phyloP scores from a whole-genome alignment of 2,329 filamentous ascomycete genomes.

The Akanthomyces muscarius region DNA sequence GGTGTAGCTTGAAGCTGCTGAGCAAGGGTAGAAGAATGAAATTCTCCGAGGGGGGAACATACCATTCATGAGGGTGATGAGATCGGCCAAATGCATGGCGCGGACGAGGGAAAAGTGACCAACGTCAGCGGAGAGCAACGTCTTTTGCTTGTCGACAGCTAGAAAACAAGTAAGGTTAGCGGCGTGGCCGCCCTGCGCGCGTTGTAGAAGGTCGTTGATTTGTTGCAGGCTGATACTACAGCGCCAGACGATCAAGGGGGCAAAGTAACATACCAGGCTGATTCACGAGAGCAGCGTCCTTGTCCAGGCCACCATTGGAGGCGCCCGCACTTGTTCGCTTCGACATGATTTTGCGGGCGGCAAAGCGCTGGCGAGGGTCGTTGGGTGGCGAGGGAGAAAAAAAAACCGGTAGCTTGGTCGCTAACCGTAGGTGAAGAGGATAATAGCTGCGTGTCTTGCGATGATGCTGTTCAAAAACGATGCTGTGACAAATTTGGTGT shows the following conservation, averaged over 20 bases:
- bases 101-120: constrained; percentile 69
- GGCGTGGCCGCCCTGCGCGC: not conserved
- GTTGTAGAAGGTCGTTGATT: not conserved
- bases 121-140: constrained; percentile 63
- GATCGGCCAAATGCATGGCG: constrained; percentile 73
- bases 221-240: not conserved
- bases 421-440: too few species aligned
- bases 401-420: too few species aligned
- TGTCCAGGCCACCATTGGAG: constrained; percentile 25
- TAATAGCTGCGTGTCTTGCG: too few species aligned
- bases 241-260: not conserved
- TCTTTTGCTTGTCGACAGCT: constrained; percentile 73
- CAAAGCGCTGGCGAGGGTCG: not conserved
- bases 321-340: constrained; percentile 48
- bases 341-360: constrained; percentile 48
- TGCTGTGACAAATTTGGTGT: too few species aligned
- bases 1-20: not conserved
- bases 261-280: constrained; percentile 32
- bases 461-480: not conserved
- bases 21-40: too few species aligned
- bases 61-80: constrained; percentile 82
- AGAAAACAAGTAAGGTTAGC: constrained; percentile 14
- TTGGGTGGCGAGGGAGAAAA: not conserved
- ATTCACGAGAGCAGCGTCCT: constrained; percentile 25
- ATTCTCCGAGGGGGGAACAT: constrained; percentile 17